Base-by-base conservation (phyloP, 2,329 filamentous ascomycete species). In the Tolypocladium endophyticum region DNA sequence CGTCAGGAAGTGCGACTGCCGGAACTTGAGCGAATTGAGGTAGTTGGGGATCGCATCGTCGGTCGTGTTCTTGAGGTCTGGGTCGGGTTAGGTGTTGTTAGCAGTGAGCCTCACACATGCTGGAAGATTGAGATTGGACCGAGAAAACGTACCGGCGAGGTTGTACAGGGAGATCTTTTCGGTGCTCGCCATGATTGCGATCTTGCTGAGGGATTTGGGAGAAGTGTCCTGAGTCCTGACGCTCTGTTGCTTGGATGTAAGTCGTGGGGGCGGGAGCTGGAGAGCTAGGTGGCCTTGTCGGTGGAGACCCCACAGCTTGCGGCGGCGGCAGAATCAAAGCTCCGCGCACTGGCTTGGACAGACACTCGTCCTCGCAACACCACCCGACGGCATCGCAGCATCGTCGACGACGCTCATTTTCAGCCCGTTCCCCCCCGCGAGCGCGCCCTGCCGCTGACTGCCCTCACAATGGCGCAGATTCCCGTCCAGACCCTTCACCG, bases 31-130 rank as follows among this genome's bases (percentile, higher is more conserved):
- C 38, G 86, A 89, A 75, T 90, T 93, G 64, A 99, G 86, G 79
- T 97, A 97, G 76, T 94, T 92, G 61, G 89, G 86, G 61, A 99
- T 87, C 60, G 92, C 91, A 76, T 99, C 94, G 77, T 99, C 94
- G 65, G 90, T 91, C 45, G 92, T 95, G 78, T 94, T 96, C 76
- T 97, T 97, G 64, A 99, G 87, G 73, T 97, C 94, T 96, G 71
- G 28, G 28, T 25, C 54, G 18, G 50, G 55, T 43, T 54, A 62
- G 62, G 43, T 62, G 57, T 43, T 28, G 38, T 30, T 4, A 28
- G 43, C 43, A 23, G 3, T 28, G 39, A 4, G 23, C 52, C 6
- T 4, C n/a, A 14, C 14, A 16, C 1, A 9, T 35, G 23, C 5
- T 5, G 23, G n/a, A 18, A 20, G 43, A 16, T 30, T n/a, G n/a